phyloP scores from a whole-genome alignment of 352 stramenopile genomes.

The Phytophthora capsici region DNA sequence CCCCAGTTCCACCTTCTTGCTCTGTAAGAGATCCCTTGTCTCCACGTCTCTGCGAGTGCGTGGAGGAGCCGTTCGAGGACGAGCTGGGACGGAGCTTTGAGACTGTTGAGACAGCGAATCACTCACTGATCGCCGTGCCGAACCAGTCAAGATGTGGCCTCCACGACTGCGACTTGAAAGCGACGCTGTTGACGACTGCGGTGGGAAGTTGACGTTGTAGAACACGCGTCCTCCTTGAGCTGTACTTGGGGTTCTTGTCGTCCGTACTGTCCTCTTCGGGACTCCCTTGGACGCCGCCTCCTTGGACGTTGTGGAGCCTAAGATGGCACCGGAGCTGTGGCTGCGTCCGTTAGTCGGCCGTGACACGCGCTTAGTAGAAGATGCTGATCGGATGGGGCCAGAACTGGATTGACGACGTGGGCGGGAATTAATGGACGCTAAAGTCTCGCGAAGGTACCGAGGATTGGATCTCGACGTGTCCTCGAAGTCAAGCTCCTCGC shows the following conservation, averaged over 20 bases:
- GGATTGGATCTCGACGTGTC: conserved; percentile 33
- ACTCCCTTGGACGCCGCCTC: conserved; percentile 20
- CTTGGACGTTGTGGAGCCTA: conserved; percentile 19
- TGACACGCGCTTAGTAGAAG: conserved; percentile 30
- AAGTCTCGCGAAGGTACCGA: conserved; percentile 58
- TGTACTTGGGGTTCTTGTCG: conserved; percentile 13
- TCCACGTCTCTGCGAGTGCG: conserved; percentile 52
- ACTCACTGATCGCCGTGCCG: conserved; percentile 21
- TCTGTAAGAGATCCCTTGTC: conserved; percentile 48
- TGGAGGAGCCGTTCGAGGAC: conserved; percentile 53
- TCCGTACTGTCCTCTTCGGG: conserved; percentile 23
- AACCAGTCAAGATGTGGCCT: conserved; percentile 27
- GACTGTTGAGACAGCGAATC: conserved; percentile 33
- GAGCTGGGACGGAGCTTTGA: conserved; percentile 14
- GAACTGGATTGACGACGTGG: conserved; percentile 33
- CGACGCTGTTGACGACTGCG: conserved; percentile 13
- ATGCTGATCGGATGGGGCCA: conserved; percentile 20
- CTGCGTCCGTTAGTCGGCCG: conserved; percentile 32
- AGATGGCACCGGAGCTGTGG: conserved; percentile 22
- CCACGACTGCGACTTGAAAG: conserved; percentile 27
- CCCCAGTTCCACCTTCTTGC: conserved; percentile 45
- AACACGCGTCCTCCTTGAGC: conserved; percentile 34
- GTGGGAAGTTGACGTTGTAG: conserved; percentile 37
- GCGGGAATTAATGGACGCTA: conserved; percentile 60
- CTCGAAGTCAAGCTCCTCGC: conserved; percentile 50